Base-by-base conservation (phyloP, 2,329 filamentous ascomycete species). In the Aspergillus luchuensis region DNA sequence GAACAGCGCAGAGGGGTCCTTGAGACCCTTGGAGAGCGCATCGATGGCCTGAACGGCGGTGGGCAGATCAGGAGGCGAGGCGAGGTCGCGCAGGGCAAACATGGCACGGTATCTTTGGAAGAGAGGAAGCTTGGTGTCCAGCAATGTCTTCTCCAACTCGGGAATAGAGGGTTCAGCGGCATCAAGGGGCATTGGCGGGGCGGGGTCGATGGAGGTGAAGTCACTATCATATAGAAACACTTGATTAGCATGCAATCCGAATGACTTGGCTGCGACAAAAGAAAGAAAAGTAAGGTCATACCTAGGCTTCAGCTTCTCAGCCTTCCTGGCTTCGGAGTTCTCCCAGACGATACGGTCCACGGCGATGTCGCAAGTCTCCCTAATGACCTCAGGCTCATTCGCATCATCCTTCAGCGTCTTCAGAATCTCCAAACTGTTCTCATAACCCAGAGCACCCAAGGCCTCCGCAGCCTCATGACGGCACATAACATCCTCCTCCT, bases 61-160 rank as follows among this genome's bases (percentile, higher is more conserved):
- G 2, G 92, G 91, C 47, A 96, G 87, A 72, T 96, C 90, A 8
- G 94, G 93, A 15, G 95, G 95, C 4, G 93, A 97, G 21, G 93
- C 92, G 56, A 99, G 88, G 77, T 99, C 95, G 72, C 95, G 90
- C 56, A 99, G 88, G 60, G 92, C 91, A 74, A 99, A 99, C 95
- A 99, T 99, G 75, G 95, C 94, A 71, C 95, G 88, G 80, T 99
- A 99, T 74, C 95, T 89, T 74, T 92, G 82, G 82, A 99, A 99
- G 11, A 99, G 86, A 23, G 92, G 91, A 52, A 89, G 80, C 5
- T 81, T 85, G 5, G 89, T 89, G 76, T 98, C 89, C 77, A 98
- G 87, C 57, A 99, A 83, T 23, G 85, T 87, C 71, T 86, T 84
- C 72, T 91, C 89, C 36, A 99, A 84, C 58, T 91, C 87, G 36